phyloP scores from a whole-genome alignment of 768 basidiomycete genomes.

The Suillus americanus region DNA sequence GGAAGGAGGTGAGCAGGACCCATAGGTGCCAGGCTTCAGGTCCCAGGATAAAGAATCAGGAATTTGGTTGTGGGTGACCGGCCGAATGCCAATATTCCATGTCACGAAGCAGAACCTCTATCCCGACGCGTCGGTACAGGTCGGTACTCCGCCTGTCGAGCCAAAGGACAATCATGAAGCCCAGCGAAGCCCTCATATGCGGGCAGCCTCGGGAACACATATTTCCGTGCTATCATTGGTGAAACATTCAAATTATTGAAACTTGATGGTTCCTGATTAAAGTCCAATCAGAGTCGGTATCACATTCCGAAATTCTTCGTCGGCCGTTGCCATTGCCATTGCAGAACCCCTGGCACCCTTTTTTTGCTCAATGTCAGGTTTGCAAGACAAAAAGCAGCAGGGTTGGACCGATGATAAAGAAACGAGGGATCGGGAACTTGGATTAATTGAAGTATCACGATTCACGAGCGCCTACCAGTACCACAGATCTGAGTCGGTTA shows the following conservation, averaged over 20 bases:
- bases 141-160: background rate
- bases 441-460: too few relatives aligned
- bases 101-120: background rate
- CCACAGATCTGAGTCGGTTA: too few relatives aligned
- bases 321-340: background rate
- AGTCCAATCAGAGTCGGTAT: background rate
- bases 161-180: background rate
- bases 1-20: constrained; percentile 8
- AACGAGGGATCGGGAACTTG: too few relatives aligned
- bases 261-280: background rate
- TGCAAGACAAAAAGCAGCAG: too few relatives aligned
- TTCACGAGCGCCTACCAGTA: too few relatives aligned
- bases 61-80: background rate
- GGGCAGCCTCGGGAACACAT: background rate
- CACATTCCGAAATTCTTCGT: background rate
- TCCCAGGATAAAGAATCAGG: background rate
- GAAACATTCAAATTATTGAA: background rate
- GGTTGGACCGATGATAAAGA: too few relatives aligned
- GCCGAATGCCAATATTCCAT: background rate
- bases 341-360: background rate
- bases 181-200: background rate
- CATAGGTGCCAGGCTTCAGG: constrained; percentile 3
- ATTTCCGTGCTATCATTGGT: background rate
- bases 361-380: background rate
- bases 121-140: background rate